Evolutionary conservation across 2,329 filamentous ascomycete species (phyloP).

Genomic region (Fusarium chuoi): DNA sequence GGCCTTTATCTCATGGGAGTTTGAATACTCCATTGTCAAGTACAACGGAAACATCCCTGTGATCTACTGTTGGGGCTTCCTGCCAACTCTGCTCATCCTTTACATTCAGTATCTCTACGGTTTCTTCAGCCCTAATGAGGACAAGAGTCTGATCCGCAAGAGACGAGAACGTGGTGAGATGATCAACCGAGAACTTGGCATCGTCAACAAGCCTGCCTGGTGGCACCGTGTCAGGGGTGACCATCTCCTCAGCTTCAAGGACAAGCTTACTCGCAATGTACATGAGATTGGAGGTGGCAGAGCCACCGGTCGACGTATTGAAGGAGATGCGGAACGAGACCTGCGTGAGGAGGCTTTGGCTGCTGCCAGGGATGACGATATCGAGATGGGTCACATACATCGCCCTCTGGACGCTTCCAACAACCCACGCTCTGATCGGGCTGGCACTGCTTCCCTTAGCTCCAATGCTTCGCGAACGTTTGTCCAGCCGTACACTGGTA

Average conservation of each 20-base stretch:
- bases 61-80: slow-evolving; percentile 72
- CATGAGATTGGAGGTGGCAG: slow-evolving; percentile 63
- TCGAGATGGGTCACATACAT: slow-evolving; percentile 53
- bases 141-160: slow-evolving; percentile 72
- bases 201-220: slow-evolving; percentile 72
- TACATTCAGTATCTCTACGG: slow-evolving; percentile 65
- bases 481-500: slow-evolving; percentile 51
- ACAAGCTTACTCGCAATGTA: slow-evolving; percentile 65
- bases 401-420: slow-evolving; percentile 28
- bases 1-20: slow-evolving; percentile 67
- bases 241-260: slow-evolving; percentile 57
- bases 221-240: slow-evolving; percentile 67
- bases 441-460: slow-evolving; percentile 44
- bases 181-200: slow-evolving; percentile 69
- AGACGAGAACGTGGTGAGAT: slow-evolving; percentile 65
- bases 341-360: slow-evolving; percentile 48
- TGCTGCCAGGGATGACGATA: slow-evolving; percentile 45
- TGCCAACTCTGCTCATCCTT: slow-evolving; percentile 67
- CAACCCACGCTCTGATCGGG: slow-evolving; percentile 48
- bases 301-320: slow-evolving; percentile 55
- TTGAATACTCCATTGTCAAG: slow-evolving; percentile 67
- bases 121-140: slow-evolving; percentile 75
- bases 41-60: slow-evolving; percentile 61
- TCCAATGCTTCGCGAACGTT: slow-evolving; percentile 21
- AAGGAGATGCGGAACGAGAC: slow-evolving; percentile 53